These are phyloP conservation scores for Termitomyces sp. DNA, from an alignment of 768 basidiomycete genomes.

Conservation along the genomic window DNA sequence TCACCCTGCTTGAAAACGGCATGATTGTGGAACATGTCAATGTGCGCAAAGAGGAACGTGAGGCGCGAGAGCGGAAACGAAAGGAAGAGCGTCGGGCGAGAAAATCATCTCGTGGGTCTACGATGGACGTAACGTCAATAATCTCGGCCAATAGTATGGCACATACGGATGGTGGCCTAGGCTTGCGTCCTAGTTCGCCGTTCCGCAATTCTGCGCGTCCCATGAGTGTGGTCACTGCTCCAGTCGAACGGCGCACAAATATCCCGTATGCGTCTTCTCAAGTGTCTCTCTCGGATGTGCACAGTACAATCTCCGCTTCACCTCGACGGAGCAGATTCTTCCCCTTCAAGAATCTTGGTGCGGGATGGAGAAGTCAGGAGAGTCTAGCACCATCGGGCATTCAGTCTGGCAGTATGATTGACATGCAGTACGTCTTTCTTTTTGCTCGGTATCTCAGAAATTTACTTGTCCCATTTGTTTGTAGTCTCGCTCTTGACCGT, in stretches of 20 bases:
- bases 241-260: constrained; percentile 49
- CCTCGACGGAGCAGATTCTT: constrained; percentile 75
- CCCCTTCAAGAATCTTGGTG: constrained; percentile 63
- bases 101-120: constrained; percentile 70
- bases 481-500: constrained; percentile 73
- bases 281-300: constrained; percentile 76
- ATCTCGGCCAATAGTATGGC: constrained; percentile 59
- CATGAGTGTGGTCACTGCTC: constrained; percentile 54
- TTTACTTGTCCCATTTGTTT: constrained; percentile 9
- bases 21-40: constrained; percentile 88
- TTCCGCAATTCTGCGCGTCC: constrained; percentile 54
- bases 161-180: constrained; percentile 52
- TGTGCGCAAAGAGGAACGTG: constrained; percentile 72
- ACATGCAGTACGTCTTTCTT: constrained; percentile 77
- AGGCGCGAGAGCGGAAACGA: constrained; percentile 63
- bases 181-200: constrained; percentile 52
- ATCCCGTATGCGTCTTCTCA: constrained; percentile 69
- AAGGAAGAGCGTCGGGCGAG: constrained; percentile 69
- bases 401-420: constrained; percentile 78
- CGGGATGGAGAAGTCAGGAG: constrained; percentile 75
- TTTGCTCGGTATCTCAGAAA: background rate
- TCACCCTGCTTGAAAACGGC: constrained; percentile 81
- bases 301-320: constrained; percentile 64
- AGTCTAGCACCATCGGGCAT: constrained; percentile 78
- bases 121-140: constrained; percentile 66